These are phyloP conservation scores for Fusarium penzigii DNA, from an alignment of 2,329 filamentous ascomycete species.

Conservation along the genomic window DNA sequence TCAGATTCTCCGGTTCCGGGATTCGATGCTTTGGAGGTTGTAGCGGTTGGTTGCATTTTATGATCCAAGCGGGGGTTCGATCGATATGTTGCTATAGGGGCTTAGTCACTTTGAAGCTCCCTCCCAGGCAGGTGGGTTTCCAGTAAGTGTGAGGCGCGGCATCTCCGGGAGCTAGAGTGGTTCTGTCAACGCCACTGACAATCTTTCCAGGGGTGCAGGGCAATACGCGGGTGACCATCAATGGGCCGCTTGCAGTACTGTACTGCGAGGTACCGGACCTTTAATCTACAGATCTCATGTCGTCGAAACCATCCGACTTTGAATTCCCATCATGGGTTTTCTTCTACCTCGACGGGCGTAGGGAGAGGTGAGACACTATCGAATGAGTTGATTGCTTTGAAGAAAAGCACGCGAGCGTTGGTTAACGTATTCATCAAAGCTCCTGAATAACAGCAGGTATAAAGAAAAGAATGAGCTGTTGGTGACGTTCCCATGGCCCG, in stretches of 20 bases:
- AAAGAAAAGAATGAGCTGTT: conserved; percentile 24
- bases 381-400: conserved; percentile 4
- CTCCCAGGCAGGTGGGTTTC: background rate
- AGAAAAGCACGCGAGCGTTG: background rate
- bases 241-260: no score
- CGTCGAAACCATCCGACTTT: background rate
- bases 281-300: background rate
- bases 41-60: background rate
- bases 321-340: background rate
- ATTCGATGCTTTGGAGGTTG: background rate
- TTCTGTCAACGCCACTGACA: background rate
- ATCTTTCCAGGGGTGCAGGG: background rate
- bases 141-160: background rate
- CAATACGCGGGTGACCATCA: background rate
- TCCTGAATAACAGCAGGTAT: conserved; percentile 10
- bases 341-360: no score
- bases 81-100: conserved; percentile 1
- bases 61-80: background rate
- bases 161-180: background rate
- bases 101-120: conserved; percentile 1
- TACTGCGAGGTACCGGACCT: no score
- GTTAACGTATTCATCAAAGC: background rate
- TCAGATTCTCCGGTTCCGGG: conserved; percentile 10
- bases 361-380: background rate
- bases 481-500: conserved; percentile 28